Percentiles rank a stretch among this genome's conserved stretches.
Evolutionary conservation across 495 filamentous ascomycete genomes (phyloP).

Genomic region (Lepidopterella palustris): DNA sequence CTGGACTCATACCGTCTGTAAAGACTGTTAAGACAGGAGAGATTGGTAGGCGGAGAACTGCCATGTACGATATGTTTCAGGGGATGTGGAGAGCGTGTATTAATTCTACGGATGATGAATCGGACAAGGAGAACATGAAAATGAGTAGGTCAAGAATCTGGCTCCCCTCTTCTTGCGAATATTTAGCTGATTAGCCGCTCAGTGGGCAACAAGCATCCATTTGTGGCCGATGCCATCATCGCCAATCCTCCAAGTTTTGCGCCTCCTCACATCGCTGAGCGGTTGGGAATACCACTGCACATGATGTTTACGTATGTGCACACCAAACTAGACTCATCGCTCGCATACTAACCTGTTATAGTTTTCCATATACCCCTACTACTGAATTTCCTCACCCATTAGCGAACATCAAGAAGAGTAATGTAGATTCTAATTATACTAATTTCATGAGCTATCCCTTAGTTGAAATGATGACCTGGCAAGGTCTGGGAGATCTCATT

Average conservation of each 20-base stretch:
- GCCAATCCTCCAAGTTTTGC: slow-evolving; percentile 39
- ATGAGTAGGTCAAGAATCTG: slow-evolving; percentile 44
- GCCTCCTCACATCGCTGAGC: slow-evolving; percentile 38
- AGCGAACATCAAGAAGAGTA: slow-evolving; percentile 39
- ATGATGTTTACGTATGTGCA: slow-evolving; percentile 37
- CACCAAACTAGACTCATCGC: neutral
- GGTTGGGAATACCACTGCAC: slow-evolving; percentile 37
- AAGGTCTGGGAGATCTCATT: slow-evolving; percentile 37
- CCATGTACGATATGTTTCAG: slow-evolving; percentile 49
- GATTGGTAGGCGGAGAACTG: slow-evolving; percentile 50
- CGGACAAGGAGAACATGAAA: slow-evolving; percentile 44
- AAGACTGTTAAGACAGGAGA: slow-evolving; percentile 61
- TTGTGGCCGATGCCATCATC: slow-evolving; percentile 40
- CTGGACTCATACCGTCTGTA: slow-evolving; percentile 59
- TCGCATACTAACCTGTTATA: slow-evolving; percentile 7
- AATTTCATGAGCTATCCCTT: slow-evolving; percentile 71
- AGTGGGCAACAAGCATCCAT: slow-evolving; percentile 31
- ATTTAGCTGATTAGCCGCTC: slow-evolving; percentile 36
- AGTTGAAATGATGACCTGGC: slow-evolving; percentile 45
- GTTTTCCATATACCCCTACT: slow-evolving; percentile 37
- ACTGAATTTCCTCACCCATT: slow-evolving; percentile 37
- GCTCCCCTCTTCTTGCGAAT: no score
- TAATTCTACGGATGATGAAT: slow-evolving; percentile 44
- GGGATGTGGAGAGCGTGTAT: slow-evolving; percentile 40
- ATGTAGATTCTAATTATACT: slow-evolving; percentile 46